Evolutionary conservation across 2,329 filamentous ascomycete species (phyloP).

Genomic region (Alternaria sp.): DNA sequence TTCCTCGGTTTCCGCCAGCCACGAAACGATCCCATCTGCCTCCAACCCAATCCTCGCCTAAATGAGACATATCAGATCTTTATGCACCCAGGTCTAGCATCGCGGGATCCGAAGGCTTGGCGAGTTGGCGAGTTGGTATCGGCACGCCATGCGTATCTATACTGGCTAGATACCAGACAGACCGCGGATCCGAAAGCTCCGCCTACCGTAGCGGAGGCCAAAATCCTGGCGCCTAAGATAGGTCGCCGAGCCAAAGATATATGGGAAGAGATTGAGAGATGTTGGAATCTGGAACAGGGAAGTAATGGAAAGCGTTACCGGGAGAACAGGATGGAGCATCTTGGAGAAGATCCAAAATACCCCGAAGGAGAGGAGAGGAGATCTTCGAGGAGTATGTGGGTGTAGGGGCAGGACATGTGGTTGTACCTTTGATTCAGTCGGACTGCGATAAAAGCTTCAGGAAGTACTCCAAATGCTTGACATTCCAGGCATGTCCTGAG

Average conservation of each 20-base stretch:
- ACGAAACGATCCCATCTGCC: not conserved
- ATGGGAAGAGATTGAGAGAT: constrained; percentile 17
- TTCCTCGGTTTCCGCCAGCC: constrained; percentile 15
- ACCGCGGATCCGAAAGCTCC: constrained; percentile 8
- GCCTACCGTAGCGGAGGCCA: constrained; percentile 16
- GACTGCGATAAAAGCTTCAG: not conserved
- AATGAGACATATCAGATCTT: constrained; percentile 18
- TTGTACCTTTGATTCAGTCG: not conserved
- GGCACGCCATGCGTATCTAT: constrained; percentile 22
- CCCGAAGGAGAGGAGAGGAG: not conserved
- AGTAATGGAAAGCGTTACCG: constrained; percentile 3
- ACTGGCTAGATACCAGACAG: constrained; percentile 19
- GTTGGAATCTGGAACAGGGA: constrained; percentile 21
- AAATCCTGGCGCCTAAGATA: constrained; percentile 4
- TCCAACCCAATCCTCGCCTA: not conserved
- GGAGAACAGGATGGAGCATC: constrained; percentile 8
- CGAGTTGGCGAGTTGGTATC: constrained; percentile 18
- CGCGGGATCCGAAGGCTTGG: constrained; percentile 1
- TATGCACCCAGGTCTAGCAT: constrained; percentile 1
- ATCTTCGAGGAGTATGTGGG: constrained; percentile 13
- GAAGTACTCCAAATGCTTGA: not conserved
- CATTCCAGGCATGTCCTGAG: not conserved
- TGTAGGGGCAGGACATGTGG: not conserved
- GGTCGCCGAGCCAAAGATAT: constrained; percentile 14
- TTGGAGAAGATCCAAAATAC: constrained; percentile 17